A percentile compares a stretch with the other conserved stretches of the same genome.
Conservation (phyloP, 164 flowering plant species). For the Magnolia changhungtana region DNA sequence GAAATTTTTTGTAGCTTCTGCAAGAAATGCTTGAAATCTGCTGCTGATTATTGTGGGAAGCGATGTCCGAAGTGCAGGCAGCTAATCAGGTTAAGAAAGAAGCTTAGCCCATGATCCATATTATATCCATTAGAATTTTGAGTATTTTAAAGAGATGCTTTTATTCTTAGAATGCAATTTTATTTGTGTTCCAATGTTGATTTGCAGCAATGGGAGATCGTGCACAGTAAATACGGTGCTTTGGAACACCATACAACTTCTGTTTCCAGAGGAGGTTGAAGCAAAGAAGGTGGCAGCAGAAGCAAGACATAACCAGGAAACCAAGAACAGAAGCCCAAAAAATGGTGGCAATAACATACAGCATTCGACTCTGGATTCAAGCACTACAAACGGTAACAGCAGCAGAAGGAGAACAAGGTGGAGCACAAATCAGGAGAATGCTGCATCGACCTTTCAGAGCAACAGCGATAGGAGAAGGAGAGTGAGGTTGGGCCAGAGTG, state of each 20-base stretch:
- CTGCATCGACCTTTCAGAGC: not conserved
- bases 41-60: constrained; percentile 89
- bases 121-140: not conserved
- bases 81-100: constrained; percentile 55
- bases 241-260: constrained; percentile 94
- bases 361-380: not conserved
- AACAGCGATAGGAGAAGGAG: constrained; percentile 6
- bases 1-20: constrained; percentile 54
- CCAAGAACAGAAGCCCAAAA: constrained; percentile 19
- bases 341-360: not conserved
- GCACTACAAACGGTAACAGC: not conserved
- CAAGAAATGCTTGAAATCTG: constrained; percentile 71
- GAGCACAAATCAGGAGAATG: constrained; percentile 31
- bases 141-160: not conserved
- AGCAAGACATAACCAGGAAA: constrained; percentile 24
- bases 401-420: constrained; percentile 15
- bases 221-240: constrained; percentile 90
- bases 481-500: constrained; percentile 28
- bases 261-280: constrained; percentile 79
- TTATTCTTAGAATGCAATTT: not conserved
- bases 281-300: constrained; percentile 49
- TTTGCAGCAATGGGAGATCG: constrained; percentile 77
- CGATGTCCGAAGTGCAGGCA: constrained; percentile 90
- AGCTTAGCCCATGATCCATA: not conserved
- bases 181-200: not conserved